Evolutionary conservation across 345 rosid genomes (phyloP), one percentile per base, ranked within the genome.

Genomic region (Eucalyptus albens): DNA sequence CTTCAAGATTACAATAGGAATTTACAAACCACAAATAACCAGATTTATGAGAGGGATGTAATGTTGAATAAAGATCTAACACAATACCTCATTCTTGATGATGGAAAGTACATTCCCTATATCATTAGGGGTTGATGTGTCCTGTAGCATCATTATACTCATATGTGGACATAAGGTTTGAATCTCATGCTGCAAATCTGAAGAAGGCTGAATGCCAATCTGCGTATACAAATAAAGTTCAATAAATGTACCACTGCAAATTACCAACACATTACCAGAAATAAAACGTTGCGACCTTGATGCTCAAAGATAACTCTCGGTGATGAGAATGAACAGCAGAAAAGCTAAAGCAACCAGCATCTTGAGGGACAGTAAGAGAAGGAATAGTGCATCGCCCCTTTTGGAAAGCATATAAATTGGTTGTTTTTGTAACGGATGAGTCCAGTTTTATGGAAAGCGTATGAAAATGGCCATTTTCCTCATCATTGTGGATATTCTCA

Each of bases 361-460:
- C 88, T 86, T 86, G 89, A 89, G 96, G 97, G 40, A 95, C 86
- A 17, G 91, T 62, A 83, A 94, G 89, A 72, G 89, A 91, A 47
- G 95, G 90, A 82, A 96, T 88, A 85, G 89, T 93, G 91, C 96
- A 93, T 51, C 91, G 45, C 17, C 97, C 95, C 40, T 92, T 55
- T 80, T 87, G 92, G 89, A 96, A 95, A 86, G 93, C 89, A 89
- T 93, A 93, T 47, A 87, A 89, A 42, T 91, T 47, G 85, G 80
- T 65, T 85, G 89, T 5, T 40, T 65, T 13, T 29, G 69, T 62
- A 62, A 62, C 59, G 42, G 87, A 87, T 47, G 87, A 83, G 53
- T 88, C 90, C 26, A 93, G 92, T 87, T 90, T 92, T 82, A 95
- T 55, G 44, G 62, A 83, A 65, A 96, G 93, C 3, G 92, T 92